Evolutionary conservation across 2,329 filamentous ascomycete species (phyloP), one percentile per base, ranked within the genome.

Genomic region (Lasiodiplodia hormozganensis): DNA sequence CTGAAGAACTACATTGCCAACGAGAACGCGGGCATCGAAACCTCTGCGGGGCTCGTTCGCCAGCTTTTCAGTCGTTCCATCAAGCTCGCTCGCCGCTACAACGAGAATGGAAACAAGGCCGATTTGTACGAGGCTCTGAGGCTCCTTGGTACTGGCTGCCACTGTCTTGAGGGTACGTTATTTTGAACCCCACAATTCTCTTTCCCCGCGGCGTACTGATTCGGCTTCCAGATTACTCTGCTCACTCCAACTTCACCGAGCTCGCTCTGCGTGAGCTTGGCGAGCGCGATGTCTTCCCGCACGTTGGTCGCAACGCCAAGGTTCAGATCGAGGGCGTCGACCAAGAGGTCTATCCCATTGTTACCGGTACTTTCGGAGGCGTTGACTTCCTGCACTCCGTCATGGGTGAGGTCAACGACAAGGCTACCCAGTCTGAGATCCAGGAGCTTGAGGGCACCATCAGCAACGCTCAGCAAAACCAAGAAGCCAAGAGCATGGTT

Each of bases 1-100:
- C 75, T 97, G 82, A 98, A 98, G 83, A 96, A 94, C 79, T 97
- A 97, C 81, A 97, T 97, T 79, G 93, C 94, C 49, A 94, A 94
- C 71, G 94, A 97, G 78, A 83, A 88, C 62, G 82, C 86, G 69
- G 87, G 88, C 56, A 96, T 96, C 77, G 92, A 92, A 81, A 97
- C 92, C 54, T 97, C 93, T 60, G 91, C 94, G 68, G 84, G 85
- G 58, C 89, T 96, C 75, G 88, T 97, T 70, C 88, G 92, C 65
- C 85, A 87, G 70, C 88, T 96, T 1, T 92, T 97, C 71, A 81
- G 85, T 56, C 85, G 86, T 70, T 93, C 88, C 74, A 93, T 97
- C 73, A 86, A 95, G 74, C 88, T 96, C n/a, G 94, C 89, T 53
- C 90, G 93, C 69, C 86, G 85, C 57, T 97, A 95, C 79, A 85